Evolutionary conservation across 139 green algal genomes (phyloP), one percentile per base, ranked within the genome.

Genomic region (Pycnococcus provasolii): DNA sequence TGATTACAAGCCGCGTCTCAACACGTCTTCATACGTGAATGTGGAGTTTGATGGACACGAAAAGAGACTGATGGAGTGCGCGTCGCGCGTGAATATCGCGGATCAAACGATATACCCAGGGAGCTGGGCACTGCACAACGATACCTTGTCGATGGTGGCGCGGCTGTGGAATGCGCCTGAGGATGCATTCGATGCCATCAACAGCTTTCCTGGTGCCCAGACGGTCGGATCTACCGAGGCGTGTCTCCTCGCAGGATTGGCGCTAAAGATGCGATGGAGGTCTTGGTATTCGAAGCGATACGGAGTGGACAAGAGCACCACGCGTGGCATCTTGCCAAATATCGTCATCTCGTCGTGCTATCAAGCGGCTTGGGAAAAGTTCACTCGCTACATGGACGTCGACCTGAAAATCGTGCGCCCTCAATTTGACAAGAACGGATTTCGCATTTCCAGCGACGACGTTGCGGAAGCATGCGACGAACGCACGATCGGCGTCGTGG

Each of bases 401-500:
- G 57, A 44, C n/a, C 57, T 13, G 57, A n/a, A 39, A 8, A 45
- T 62, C 11, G 37, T 62, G 8, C 8, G 9, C 9, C 57, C 57
- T 9, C 9, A n/a, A 13, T 13, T 62, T 9, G 57, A 62, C 37
- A 45, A 13, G 57, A 40, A 9, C 9, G 8, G 11, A 11, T 26
- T 26, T 26, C 26, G 26, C 26, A 55, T 55, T 37, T 55, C 50
- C 11, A 13, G 50, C 15, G 44, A 44, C 6, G 50, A 81, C 42
- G 76, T 80, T 2, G 76, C 67, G 41, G 41, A 74, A 40, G 15
- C 53, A 46, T 63, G 50, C 51, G 71, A 81, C 58, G 76, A 81
- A 47, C 73, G 77, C 62, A 81, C 76, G 11, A 81, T 81, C 45
- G 61, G 76, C 15, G 61, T 82, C 2, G 59, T 68, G 41, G 26